Evolutionary conservation across 2,329 filamentous ascomycete species (phyloP).

Genomic region (Scedosporium boydii): DNA sequence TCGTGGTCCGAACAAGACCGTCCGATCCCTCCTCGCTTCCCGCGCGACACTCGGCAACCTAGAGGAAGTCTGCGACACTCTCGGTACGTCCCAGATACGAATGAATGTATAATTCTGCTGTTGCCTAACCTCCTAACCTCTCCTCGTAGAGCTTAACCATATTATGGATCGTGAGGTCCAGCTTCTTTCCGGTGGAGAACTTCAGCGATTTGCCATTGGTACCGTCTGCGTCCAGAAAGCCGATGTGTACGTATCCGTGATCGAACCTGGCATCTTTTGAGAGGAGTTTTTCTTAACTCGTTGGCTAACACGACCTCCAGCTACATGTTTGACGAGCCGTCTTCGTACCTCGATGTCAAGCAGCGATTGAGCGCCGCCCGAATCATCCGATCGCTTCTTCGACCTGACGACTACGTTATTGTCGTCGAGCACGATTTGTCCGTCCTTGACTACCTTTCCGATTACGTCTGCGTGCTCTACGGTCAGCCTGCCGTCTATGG

Average conservation of each 20-base stretch:
- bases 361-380: constrained; percentile 88
- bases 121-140: constrained; percentile 15
- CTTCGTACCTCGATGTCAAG: constrained; percentile 98
- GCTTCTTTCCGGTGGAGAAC: constrained; percentile 88
- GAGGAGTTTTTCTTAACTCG: constrained; percentile 11
- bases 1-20: constrained; percentile 69
- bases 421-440: constrained; percentile 99
- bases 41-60: constrained; percentile 70
- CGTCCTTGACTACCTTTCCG: constrained; percentile 94
- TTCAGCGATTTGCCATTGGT: constrained; percentile 95
- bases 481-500: constrained; percentile 92
- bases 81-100: constrained; percentile 25
- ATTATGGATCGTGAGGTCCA: constrained; percentile 88
- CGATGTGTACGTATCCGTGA: constrained; percentile 48
- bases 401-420: constrained; percentile 89
- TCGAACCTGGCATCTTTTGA: constrained; percentile 16
- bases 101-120: not conserved
- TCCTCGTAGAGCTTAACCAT: constrained; percentile 59
- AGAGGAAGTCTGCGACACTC: constrained; percentile 69
- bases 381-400: constrained; percentile 83
- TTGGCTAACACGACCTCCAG: not conserved
- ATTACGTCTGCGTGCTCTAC: constrained; percentile 97
- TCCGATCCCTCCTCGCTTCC: constrained; percentile 67
- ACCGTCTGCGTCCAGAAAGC: constrained; percentile 92
- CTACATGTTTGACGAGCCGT: constrained; percentile 99